Evolutionary conservation across 495 filamentous ascomycete genomes (phyloP).

Genomic region (Letharia lupina): DNA sequence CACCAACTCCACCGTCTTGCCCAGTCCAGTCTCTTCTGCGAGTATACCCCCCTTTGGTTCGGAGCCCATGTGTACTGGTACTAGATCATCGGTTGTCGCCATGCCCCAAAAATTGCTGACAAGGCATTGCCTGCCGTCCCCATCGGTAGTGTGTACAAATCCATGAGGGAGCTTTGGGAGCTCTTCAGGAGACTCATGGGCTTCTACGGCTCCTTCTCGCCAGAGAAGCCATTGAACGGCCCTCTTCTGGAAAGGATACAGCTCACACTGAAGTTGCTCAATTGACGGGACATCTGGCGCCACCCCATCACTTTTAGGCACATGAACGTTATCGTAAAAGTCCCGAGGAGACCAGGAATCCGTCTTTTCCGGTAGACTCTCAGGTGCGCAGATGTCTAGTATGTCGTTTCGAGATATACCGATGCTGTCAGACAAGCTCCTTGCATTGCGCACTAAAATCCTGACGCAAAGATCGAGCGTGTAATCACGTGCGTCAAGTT

Average conservation of each 20-base stretch:
- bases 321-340: slow-evolving; percentile 59
- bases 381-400: slow-evolving; percentile 14
- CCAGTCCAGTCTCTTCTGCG: slow-evolving; percentile 94
- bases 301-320: slow-evolving; percentile 33
- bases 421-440: slow-evolving; percentile 11
- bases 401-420: slow-evolving; percentile 15
- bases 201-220: slow-evolving; percentile 44
- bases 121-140: slow-evolving; percentile 44
- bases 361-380: not conserved
- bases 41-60: slow-evolving; percentile 55
- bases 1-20: slow-evolving; percentile 88
- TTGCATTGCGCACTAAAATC: slow-evolving; percentile 19
- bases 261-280: slow-evolving; percentile 39
- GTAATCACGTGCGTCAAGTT: not conserved
- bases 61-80: slow-evolving; percentile 35
- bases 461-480: slow-evolving; percentile 17
- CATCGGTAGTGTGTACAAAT: slow-evolving; percentile 35
- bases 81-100: slow-evolving; percentile 43
- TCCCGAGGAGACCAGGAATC: slow-evolving; percentile 44
- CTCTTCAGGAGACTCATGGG: not conserved
- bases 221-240: slow-evolving; percentile 61
- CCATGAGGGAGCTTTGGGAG: slow-evolving; percentile 17
- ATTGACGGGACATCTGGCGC: slow-evolving; percentile 21
- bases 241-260: slow-evolving; percentile 66
- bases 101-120: slow-evolving; percentile 59